These are phyloP conservation scores for Plasmodium vivax DNA, from an alignment of 169 alveolate genomes.

Conservation along the genomic window DNA sequence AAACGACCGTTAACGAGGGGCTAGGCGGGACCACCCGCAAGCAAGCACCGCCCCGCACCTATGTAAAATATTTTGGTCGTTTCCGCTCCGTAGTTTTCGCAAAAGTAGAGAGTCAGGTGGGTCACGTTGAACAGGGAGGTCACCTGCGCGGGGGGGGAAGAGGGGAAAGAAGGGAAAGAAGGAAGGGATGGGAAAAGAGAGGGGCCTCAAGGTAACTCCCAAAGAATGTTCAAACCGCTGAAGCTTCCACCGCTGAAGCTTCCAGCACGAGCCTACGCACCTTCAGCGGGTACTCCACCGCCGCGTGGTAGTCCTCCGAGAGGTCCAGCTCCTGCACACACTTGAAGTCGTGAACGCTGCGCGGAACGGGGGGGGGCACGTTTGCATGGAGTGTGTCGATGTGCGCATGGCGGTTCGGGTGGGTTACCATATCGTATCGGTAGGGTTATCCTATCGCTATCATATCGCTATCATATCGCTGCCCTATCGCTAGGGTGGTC, in stretches of 20 bases:
- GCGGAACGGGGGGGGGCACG: neutral
- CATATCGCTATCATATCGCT: too few species aligned
- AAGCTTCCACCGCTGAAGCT: neutral
- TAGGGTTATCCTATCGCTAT: too few species aligned
- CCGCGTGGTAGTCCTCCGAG: constrained; percentile 83
- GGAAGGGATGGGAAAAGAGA: neutral
- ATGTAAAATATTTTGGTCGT: constrained; percentile 79
- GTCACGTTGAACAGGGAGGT: constrained; percentile 82
- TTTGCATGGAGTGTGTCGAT: neutral
- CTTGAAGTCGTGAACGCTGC: constrained; percentile 78
- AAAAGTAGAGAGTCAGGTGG: constrained; percentile 79
- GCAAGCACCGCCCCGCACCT: constrained; percentile 31
- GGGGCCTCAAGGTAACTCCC: neutral
- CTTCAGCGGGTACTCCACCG: constrained; percentile 84
- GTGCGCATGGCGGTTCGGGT: neutral
- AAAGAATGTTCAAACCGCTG: too few species aligned
- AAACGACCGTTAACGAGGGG: neutral
- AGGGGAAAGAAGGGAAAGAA: neutral
- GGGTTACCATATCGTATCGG: too few species aligned
- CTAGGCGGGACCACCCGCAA: neutral
- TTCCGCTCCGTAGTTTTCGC: constrained; percentile 79
- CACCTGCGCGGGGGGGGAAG: constrained; percentile 55
- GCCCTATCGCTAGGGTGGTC: neutral
- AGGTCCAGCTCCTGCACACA: constrained; percentile 82
- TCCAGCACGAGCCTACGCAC: constrained; percentile 5